These are phyloP conservation scores for Tarenaya hassleriana DNA, from an alignment of 345 rosid genomes.

Conservation along the genomic window DNA sequence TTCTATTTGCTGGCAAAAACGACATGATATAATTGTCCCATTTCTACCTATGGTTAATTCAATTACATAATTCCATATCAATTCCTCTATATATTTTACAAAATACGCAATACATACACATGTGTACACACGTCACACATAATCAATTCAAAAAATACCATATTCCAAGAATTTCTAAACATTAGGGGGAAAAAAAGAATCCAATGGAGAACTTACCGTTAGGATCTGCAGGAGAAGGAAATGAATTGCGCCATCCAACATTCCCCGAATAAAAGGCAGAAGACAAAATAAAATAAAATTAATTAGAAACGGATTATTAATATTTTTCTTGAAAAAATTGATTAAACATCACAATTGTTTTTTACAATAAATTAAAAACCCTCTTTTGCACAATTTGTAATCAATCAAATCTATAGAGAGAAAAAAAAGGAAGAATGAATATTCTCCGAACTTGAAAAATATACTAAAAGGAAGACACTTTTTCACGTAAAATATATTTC, in stretches of 20 bases:
- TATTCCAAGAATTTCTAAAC: too few species aligned
- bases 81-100: too few species aligned
- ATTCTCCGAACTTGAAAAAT: constrained; percentile 18
- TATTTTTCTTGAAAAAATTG: neutral
- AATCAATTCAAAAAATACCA: too few species aligned
- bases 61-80: too few species aligned
- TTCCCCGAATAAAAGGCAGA: constrained; percentile 17
- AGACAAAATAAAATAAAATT: neutral
- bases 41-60: too few species aligned
- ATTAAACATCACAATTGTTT: too few species aligned
- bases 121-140: too few species aligned
- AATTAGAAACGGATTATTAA: constrained; percentile 1
- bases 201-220: constrained; percentile 49
- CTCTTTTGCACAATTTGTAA: too few species aligned
- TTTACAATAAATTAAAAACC: too few species aligned
- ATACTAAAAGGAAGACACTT: constrained; percentile 11
- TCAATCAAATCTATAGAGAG: neutral
- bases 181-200: neutral
- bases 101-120: too few species aligned
- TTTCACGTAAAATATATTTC: neutral
- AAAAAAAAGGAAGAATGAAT: constrained; percentile 23
- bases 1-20: too few species aligned
- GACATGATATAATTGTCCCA: too few species aligned
- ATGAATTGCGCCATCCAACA: constrained; percentile 22
- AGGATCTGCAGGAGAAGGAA: constrained; percentile 61